phyloP scores from a whole-genome alignment of 1,284 basidiomycete species.

The Ustilago shanxiensis region DNA sequence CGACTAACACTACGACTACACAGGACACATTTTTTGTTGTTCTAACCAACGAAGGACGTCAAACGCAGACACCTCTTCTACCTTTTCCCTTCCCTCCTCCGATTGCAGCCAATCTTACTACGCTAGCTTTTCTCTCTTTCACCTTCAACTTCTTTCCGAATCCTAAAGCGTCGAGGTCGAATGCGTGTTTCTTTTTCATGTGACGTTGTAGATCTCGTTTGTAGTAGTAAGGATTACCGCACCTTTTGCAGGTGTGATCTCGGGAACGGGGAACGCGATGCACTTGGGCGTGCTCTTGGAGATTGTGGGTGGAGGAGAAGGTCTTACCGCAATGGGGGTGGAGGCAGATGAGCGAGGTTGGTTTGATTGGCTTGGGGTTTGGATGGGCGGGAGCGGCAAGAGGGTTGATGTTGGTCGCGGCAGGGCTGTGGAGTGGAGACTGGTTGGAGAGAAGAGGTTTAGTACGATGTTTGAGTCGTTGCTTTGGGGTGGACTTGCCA shows the following conservation, averaged over 20 bases:
- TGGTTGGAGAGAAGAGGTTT: too few species aligned
- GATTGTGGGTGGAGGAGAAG: conserved; percentile 27
- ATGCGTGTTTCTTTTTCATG: conserved; percentile 18
- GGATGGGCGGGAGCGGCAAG: too few species aligned
- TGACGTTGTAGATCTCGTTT: conserved; percentile 19
- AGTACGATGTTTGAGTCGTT: too few species aligned
- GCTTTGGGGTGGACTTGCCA: too few species aligned
- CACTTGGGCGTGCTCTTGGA: conserved; percentile 24
- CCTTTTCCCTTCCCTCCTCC: background rate
- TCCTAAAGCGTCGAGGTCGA: background rate
- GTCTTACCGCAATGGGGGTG: conserved; percentile 14
- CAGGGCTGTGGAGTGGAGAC: too few species aligned
- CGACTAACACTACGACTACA: too few species aligned
- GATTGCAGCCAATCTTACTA: background rate
- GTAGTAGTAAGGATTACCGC: conserved; percentile 14
- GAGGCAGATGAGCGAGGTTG: conserved; percentile 9
- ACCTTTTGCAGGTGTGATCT: background rate
- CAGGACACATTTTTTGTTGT: too few species aligned
- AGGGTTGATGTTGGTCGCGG: too few species aligned
- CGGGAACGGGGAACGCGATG: conserved; percentile 8
- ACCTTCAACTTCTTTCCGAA: background rate
- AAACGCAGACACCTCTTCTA: background rate
- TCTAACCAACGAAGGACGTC: too few species aligned
- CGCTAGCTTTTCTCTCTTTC: background rate
- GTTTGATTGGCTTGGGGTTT: background rate